Evolutionary conservation across 2,329 filamentous ascomycete genomes (phyloP).

Genomic region (Tolypocladium pustulatum): DNA sequence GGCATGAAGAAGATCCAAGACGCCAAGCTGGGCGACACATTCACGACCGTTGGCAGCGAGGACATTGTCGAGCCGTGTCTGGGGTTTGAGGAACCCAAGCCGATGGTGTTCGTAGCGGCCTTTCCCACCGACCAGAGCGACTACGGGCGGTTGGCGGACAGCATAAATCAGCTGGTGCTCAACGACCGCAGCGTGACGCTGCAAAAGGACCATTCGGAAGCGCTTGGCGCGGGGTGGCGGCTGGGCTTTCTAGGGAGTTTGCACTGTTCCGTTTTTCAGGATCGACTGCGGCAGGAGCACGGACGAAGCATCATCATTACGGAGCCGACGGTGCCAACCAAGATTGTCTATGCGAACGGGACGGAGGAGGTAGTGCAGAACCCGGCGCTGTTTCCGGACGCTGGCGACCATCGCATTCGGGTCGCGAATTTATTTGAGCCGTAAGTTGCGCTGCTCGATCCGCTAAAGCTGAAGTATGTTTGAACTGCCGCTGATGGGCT

Average conservation of each 20-base stretch:
- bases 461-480: not conserved
- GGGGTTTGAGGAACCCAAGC: conserved; percentile 93
- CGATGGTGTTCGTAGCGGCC: conserved; percentile 97
- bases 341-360: conserved; percentile 70
- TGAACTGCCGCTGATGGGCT: not conserved
- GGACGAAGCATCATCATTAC: conserved; percentile 94
- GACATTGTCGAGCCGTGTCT: conserved; percentile 68
- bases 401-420: conserved; percentile 35
- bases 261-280: conserved; percentile 98
- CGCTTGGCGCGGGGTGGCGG: conserved; percentile 86
- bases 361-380: conserved; percentile 71
- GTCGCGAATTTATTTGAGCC: conserved; percentile 39
- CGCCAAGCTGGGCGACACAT: conserved; percentile 92
- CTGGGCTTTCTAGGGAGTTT: conserved; percentile 92
- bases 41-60: conserved; percentile 72
- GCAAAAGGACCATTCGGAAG: conserved; percentile 89
- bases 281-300: conserved; percentile 87
- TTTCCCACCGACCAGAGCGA: conserved; percentile 89
- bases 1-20: conserved; percentile 97
- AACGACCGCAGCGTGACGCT: conserved; percentile 94
- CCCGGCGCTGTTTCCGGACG: conserved; percentile 77
- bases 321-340: conserved; percentile 87
- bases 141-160: conserved; percentile 80
- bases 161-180: conserved; percentile 83
- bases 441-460: conserved; percentile 18